Conservation (phyloP, 352 stramenopile species). For the Phytopythium cucurbitacearum region DNA sequence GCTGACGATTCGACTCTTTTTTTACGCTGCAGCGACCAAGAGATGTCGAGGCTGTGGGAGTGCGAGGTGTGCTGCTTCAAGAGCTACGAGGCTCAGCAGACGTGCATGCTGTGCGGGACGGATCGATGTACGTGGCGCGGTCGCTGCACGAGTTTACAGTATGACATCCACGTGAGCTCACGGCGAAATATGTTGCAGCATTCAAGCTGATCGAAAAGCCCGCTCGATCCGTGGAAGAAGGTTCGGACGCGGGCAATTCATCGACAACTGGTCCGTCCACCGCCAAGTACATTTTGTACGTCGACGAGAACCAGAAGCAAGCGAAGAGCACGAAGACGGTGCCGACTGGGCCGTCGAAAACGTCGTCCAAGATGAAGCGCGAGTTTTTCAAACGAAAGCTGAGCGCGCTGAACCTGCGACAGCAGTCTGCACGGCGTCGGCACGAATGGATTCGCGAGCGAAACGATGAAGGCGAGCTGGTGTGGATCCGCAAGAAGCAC, state of each 20-base stretch:
- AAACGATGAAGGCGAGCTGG: conserved; percentile 73
- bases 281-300: conserved; percentile 72
- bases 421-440: conserved; percentile 79
- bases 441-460: conserved; percentile 80
- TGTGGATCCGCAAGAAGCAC: conserved; percentile 82
- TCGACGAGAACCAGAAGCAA: conserved; percentile 53
- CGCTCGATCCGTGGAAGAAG: conserved; percentile 24
- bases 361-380: conserved; percentile 40
- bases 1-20: background rate
- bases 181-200: conserved; percentile 10
- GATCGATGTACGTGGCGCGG: conserved; percentile 42
- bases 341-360: conserved; percentile 18
- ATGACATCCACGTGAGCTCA: background rate
- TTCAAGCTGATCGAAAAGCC: conserved; percentile 70
- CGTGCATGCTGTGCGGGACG: conserved; percentile 88
- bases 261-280: conserved; percentile 28
- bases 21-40: conserved; percentile 47
- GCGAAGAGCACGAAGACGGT: conserved; percentile 20
- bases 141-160: background rate
- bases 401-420: conserved; percentile 66
- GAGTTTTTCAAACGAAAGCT: conserved; percentile 78
- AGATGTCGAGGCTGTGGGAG: conserved; percentile 84
- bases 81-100: conserved; percentile 85
- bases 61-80: conserved; percentile 93
- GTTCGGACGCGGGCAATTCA: conserved; percentile 22